phyloP scores from a whole-genome alignment of 805 yeast genomes.

The Isabelozyma pseudorhagii region DNA sequence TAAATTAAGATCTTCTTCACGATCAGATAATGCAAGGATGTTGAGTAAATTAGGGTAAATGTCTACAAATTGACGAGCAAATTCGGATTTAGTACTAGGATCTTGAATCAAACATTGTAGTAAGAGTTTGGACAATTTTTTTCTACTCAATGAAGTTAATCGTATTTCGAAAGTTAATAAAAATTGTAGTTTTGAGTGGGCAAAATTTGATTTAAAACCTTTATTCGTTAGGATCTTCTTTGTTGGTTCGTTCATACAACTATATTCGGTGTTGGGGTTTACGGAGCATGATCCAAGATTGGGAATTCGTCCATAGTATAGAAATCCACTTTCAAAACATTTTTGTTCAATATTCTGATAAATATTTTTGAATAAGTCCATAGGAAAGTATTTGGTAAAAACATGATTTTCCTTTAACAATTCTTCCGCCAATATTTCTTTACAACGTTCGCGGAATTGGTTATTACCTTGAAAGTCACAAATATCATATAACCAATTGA shows the following conservation, averaged over 20 bases:
- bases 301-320: slow-evolving; percentile 23
- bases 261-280: slow-evolving; percentile 6
- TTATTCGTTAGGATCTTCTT: slow-evolving; percentile 6
- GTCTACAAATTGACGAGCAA: slow-evolving; percentile 52
- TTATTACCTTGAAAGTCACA: slow-evolving; percentile 16
- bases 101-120: slow-evolving; percentile 58
- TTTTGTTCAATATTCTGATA: slow-evolving; percentile 11
- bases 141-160: slow-evolving; percentile 51
- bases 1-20: slow-evolving; percentile 45
- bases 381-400: slow-evolving; percentile 29
- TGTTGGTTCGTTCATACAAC: slow-evolving; percentile 12
- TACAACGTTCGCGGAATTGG: slow-evolving; percentile 18
- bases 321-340: slow-evolving; percentile 32
- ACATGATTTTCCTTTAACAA: slow-evolving; percentile 35
- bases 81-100: slow-evolving; percentile 40
- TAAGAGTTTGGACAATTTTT: slow-evolving; percentile 43
- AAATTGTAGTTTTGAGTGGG: slow-evolving; percentile 54
- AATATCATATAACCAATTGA: slow-evolving; percentile 53
- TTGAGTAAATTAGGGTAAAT: slow-evolving; percentile 51
- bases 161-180: slow-evolving; percentile 59
- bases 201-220: slow-evolving; percentile 13
- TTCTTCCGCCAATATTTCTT: slow-evolving; percentile 34
- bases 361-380: slow-evolving; percentile 16
- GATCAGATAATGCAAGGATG: slow-evolving; percentile 45
- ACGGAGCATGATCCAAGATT: slow-evolving; percentile 18